These are phyloP conservation scores for Aspergillus luchuensis DNA, from an alignment of 2,329 filamentous ascomycete genomes.

Conservation along the genomic window DNA sequence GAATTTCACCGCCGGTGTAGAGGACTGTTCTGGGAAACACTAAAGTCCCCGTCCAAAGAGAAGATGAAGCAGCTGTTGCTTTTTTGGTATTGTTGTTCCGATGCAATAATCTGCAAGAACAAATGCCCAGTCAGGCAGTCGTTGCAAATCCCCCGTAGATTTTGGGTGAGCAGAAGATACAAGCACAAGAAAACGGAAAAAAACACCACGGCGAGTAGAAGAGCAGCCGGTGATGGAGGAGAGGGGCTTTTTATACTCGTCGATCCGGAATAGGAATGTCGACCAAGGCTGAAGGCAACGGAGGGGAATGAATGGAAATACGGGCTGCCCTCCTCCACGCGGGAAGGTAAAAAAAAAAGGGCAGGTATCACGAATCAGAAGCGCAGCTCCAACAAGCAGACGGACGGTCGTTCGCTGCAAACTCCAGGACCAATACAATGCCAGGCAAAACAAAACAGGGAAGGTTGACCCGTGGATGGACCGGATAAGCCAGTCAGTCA, in stretches of 20 bases:
- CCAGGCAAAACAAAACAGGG: conserved; percentile 5
- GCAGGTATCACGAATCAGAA: too few relatives aligned
- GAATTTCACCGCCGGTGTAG: conserved; percentile 26
- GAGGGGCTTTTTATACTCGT: background rate
- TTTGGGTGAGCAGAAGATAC: background rate
- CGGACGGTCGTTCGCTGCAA: background rate
- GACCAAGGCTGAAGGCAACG: background rate
- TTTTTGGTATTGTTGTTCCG: background rate
- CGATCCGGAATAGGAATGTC: too few relatives aligned
- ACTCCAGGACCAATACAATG: background rate
- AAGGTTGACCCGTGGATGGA: conserved; percentile 8
- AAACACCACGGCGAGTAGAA: background rate
- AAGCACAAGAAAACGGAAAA: background rate
- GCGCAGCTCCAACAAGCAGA: background rate
- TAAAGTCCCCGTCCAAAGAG: background rate
- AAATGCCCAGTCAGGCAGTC: background rate
- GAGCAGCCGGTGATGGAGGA: background rate
- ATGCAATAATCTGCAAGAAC: background rate
- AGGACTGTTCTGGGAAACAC: conserved; percentile 14
- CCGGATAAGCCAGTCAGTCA: background rate
- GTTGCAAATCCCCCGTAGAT: background rate
- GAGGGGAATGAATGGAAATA: background rate
- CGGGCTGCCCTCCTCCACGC: background rate
- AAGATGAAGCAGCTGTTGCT: background rate
- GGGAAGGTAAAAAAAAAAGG: too few relatives aligned